These are phyloP conservation scores for Fistulina hepatica DNA, from an alignment of 1,284 basidiomycete genomes.

Conservation along the genomic window DNA sequence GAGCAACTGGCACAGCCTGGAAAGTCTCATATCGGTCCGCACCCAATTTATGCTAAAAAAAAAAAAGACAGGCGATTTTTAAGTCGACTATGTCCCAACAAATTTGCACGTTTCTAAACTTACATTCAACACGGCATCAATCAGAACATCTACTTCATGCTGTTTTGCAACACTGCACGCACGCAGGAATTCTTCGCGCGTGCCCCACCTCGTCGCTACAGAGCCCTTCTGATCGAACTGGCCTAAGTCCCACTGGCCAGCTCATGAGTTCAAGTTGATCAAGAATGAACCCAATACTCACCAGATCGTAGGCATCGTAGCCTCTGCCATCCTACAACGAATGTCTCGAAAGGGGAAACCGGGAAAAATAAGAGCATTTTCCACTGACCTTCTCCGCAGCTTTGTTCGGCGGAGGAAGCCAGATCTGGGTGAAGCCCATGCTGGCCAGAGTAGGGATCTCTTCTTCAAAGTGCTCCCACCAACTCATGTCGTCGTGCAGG, in stretches of 20 bases:
- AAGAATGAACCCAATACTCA: slow-evolving; percentile 22
- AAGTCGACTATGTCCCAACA: no score
- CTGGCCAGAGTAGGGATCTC: slow-evolving; percentile 61
- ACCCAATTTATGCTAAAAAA: slow-evolving; percentile 64
- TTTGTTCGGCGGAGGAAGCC: slow-evolving; percentile 73
- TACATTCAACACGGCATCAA: slow-evolving; percentile 74
- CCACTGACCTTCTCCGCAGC: slow-evolving; percentile 46
- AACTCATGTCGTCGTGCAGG: slow-evolving; percentile 45
- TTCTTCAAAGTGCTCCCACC: slow-evolving; percentile 76
- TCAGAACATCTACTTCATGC: slow-evolving; percentile 53
- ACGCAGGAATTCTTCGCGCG: slow-evolving; percentile 66
- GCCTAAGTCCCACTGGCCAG: slow-evolving; percentile 73
- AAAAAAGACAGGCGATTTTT: not conserved
- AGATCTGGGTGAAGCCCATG: slow-evolving; percentile 77
- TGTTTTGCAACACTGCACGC: slow-evolving; percentile 51
- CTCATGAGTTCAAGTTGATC: not conserved
- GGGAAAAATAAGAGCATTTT: not conserved
- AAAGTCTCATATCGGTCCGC: slow-evolving; percentile 75
- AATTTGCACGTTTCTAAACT: no score
- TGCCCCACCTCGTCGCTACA: slow-evolving; percentile 85
- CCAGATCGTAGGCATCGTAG: slow-evolving; percentile 75
- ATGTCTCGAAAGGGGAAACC: slow-evolving; percentile 1
- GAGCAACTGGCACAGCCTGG: slow-evolving; percentile 64
- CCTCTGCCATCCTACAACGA: slow-evolving; percentile 49
- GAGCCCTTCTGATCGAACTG: slow-evolving; percentile 85